Conservation (phyloP, 495 filamentous ascomycete genomes). For the Aspergillus mulundensis region DNA sequence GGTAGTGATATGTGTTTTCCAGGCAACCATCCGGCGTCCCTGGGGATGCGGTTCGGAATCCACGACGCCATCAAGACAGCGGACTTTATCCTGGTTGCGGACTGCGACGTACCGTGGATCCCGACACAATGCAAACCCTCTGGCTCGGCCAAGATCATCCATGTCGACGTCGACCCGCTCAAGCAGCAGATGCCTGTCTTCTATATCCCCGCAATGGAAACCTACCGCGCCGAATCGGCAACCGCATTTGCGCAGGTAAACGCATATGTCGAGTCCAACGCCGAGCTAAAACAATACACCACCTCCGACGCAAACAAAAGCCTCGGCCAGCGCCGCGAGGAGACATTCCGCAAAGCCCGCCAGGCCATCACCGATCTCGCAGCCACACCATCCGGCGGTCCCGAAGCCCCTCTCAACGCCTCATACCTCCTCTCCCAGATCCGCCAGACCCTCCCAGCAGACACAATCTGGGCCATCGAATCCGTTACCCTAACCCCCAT, state of each 20-base stretch:
- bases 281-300: conserved; percentile 41
- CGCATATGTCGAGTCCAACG: conserved; percentile 48
- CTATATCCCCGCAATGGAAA: conserved; percentile 68
- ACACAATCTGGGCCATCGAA: conserved; percentile 84
- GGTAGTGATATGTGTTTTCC: conserved; percentile 97
- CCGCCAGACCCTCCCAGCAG: conserved; percentile 59
- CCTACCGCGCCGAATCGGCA: conserved; percentile 72
- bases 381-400: conserved; percentile 43
- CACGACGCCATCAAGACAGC: conserved; percentile 71
- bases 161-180: conserved; percentile 81
- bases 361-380: conserved; percentile 54
- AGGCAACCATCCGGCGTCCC: conserved; percentile 65
- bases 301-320: conserved; percentile 39
- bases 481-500: conserved; percentile 78
- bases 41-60: conserved; percentile 73
- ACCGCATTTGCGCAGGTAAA: conserved; percentile 71
- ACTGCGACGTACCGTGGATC: conserved; percentile 80
- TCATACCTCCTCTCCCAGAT: conserved; percentile 66
- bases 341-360: conserved; percentile 57
- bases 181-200: conserved; percentile 85
- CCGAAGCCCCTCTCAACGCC: conserved; percentile 63
- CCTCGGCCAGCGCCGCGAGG: conserved; percentile 54
- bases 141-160: conserved; percentile 61
- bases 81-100: conserved; percentile 80
- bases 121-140: conserved; percentile 56